phyloP scores from a whole-genome alignment of 352 stramenopile species.

The Phytophthora pluvialis region DNA sequence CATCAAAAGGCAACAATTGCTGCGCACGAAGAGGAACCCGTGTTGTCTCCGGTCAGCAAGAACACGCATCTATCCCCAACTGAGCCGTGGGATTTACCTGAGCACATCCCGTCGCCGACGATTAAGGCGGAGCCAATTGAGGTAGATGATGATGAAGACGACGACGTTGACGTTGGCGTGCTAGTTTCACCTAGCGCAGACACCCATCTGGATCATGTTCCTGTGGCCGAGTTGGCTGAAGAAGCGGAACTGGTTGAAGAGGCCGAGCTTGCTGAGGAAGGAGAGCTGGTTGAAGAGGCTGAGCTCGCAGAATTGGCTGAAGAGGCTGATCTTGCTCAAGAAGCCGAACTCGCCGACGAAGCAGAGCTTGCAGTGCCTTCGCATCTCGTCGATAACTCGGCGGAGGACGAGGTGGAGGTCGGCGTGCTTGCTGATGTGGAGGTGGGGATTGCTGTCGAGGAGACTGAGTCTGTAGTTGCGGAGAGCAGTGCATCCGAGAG shows the following conservation, averaged over 20 bases:
- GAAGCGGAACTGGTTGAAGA: constrained; percentile 25
- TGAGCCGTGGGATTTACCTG: constrained; percentile 42
- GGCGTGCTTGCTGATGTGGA: constrained; percentile 48
- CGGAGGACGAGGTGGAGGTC: constrained; percentile 39
- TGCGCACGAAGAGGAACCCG: constrained; percentile 27
- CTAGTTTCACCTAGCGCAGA: constrained; percentile 17
- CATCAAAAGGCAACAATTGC: constrained; percentile 13
- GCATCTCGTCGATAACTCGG: constrained; percentile 12
- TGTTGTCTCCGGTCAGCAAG: constrained; percentile 32
- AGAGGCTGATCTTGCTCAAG: constrained; percentile 21
- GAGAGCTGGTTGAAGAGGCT: constrained; percentile 19
- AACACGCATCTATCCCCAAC: constrained; percentile 37
- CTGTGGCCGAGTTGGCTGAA: constrained; percentile 10
- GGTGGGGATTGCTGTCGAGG: constrained; percentile 39
- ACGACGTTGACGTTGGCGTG: constrained; percentile 24
- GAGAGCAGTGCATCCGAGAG: constrained; percentile 20
- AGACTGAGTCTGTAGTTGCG: constrained; percentile 27
- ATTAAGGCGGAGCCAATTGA: constrained; percentile 22
- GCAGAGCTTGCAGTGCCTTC: constrained; percentile 18
- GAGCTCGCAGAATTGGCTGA: constrained; percentile 8
- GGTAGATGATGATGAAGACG: constrained; percentile 10
- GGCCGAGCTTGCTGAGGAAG: constrained; percentile 17
- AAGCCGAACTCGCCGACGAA: constrained; percentile 16
- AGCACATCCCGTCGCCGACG: constrained; percentile 32
- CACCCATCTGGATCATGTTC: constrained; percentile 17